phyloP scores from a whole-genome alignment of 306 rosid species.

The Abrus precatorius region DNA sequence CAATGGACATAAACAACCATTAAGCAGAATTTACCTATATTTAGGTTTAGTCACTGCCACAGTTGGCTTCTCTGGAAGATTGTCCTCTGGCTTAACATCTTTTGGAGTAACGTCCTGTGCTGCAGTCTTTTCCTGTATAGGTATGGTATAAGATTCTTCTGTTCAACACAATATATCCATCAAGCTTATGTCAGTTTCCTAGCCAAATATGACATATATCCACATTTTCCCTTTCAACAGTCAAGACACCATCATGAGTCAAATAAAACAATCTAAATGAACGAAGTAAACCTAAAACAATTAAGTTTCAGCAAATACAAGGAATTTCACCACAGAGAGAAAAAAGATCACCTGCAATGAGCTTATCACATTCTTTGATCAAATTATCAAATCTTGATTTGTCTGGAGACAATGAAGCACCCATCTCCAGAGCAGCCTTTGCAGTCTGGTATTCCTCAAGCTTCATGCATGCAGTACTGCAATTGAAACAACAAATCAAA shows the following conservation, averaged over 20 bases:
- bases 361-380: slow-evolving; percentile 75
- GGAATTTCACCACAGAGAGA: slow-evolving; percentile 31
- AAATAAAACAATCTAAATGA: neutral
- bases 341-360: slow-evolving; percentile 68
- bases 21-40: slow-evolving; percentile 64
- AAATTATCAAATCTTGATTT: slow-evolving; percentile 63
- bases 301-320: slow-evolving; percentile 13
- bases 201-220: slow-evolving; percentile 21
- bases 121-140: slow-evolving; percentile 51
- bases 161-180: slow-evolving; percentile 47
- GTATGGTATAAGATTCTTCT: slow-evolving; percentile 67
- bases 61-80: slow-evolving; percentile 45
- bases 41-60: slow-evolving; percentile 66
- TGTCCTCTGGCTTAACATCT: slow-evolving; percentile 52
- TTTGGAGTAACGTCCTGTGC: slow-evolving; percentile 41
- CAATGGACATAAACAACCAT: slow-evolving; percentile 12
- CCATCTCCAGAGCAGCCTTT: slow-evolving; percentile 72
- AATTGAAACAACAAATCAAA: slow-evolving; percentile 29
- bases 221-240: slow-evolving; percentile 16
- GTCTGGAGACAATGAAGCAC: slow-evolving; percentile 68
- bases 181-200: slow-evolving; percentile 41
- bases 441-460: slow-evolving; percentile 97
- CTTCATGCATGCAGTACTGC: slow-evolving; percentile 80
- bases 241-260: slow-evolving; percentile 17
- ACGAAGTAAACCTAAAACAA: neutral